Conservation (phyloP, 2,329 filamentous ascomycete genomes). For the Hypoxylon sp. region DNA sequence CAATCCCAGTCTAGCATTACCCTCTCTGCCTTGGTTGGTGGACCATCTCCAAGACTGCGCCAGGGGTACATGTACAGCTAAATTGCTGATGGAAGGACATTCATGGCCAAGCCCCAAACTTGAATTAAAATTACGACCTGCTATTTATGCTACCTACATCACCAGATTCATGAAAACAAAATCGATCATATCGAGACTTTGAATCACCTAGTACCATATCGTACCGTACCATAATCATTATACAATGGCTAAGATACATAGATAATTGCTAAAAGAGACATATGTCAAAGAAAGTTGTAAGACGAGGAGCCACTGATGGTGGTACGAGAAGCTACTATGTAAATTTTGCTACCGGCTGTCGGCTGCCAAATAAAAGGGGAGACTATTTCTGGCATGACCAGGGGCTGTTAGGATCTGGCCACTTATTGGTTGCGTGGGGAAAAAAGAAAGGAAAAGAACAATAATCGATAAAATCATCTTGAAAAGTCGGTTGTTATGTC, state of each 20-base stretch:
- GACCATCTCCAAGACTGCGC: conserved; percentile 28
- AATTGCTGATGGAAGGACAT: conserved; percentile 19
- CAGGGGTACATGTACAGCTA: conserved; percentile 38
- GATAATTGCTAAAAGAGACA: conserved; percentile 1
- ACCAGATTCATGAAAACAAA: conserved; percentile 26
- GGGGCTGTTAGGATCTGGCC: conserved; percentile 26
- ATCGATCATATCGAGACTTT: conserved; percentile 17
- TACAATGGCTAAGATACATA: not conserved
- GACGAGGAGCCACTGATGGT: conserved; percentile 13
- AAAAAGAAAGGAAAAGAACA: conserved; percentile 13
- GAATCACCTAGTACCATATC: not conserved
- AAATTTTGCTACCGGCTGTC: not conserved
- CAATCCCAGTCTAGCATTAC: conserved; percentile 36
- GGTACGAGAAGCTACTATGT: conserved; percentile 18
- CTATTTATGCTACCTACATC: conserved; percentile 29
- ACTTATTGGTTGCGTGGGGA: conserved; percentile 22
- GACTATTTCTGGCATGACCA: conserved; percentile 27
- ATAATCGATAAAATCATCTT: conserved; percentile 17
- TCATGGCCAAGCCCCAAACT: conserved; percentile 18
- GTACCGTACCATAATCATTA: not conserved
- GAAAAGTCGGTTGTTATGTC: conserved; percentile 19
- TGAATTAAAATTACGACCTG: conserved; percentile 45
- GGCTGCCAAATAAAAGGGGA: conserved; percentile 18
- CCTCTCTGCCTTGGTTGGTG: conserved; percentile 36
- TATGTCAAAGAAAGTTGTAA: not conserved